Base-by-base conservation (phyloP, 2,329 filamentous ascomycete species). In the Aspergillus quadricinctus region DNA sequence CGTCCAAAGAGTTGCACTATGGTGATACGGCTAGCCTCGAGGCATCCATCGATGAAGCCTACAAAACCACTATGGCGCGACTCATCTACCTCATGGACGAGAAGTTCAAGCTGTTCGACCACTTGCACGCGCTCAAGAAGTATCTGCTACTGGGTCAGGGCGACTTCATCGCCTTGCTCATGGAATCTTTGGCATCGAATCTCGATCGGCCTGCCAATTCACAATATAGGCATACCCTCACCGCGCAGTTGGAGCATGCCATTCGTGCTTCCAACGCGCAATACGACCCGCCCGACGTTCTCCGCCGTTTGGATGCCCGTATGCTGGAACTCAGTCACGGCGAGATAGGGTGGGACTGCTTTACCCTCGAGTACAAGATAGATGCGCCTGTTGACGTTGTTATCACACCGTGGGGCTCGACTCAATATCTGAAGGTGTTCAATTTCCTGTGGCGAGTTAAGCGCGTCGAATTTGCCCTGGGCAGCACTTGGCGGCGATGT, bases 401-500 rank as follows among this genome's bases (percentile, higher is more conserved):
- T 49, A 92, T 99, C 41, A 97, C 93, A 0, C 91, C 95, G 45
- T 97, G 92, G 85, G 92, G 92, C 48, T 93, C 90, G 63, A 89
- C 93, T 23, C 93, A 99, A 71, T 99, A 99, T 71, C 87, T 99
- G 65, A 97, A 97, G 71, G 91, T 99, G 9, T 99, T 99, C 83
- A 99, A 99, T 75, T 97, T 99, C 69, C 82, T 99, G 3, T 99
- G 94, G 93, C 88, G 94, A 60, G 91, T 99, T 69, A 99, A 99
- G 77, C 88, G 94, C 28, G 94, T 99, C 52, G 94, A 99, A 69
- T 99, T 97, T 68, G 92, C 90, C 0, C 83, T 99, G 1, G 84
- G 88, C 4, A 91, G 89, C 11, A 94, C 91, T 43, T 99, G 94
- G 92, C 87, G 94, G 56, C 89, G 92, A 62, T 96, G 89, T 74